Evolutionary conservation across 2,329 filamentous ascomycete genomes (phyloP).

Genomic region (Fusarium sp.): DNA sequence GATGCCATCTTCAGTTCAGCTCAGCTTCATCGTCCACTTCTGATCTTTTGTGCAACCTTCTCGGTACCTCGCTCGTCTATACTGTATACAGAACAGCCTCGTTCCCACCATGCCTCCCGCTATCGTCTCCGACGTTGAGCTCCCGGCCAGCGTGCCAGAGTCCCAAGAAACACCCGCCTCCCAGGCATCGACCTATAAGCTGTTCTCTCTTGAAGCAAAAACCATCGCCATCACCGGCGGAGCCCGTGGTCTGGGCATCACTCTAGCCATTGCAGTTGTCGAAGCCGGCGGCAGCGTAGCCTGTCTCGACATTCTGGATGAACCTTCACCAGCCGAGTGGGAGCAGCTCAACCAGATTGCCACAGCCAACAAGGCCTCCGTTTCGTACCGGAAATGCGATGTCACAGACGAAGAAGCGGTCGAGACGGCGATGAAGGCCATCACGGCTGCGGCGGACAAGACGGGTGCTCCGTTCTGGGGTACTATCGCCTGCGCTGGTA

Average conservation of each 20-base stretch:
- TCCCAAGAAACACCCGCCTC: slow-evolving; percentile 46
- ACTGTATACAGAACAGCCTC: no score
- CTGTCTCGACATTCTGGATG: slow-evolving; percentile 56
- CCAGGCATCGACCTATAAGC: slow-evolving; percentile 41
- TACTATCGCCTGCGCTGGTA: slow-evolving; percentile 58
- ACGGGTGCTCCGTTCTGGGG: slow-evolving; percentile 49
- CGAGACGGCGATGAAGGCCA: slow-evolving; percentile 48
- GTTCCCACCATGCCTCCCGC: slow-evolving; percentile 39
- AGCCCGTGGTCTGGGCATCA: slow-evolving; percentile 60
- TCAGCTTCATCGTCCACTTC: neutral
- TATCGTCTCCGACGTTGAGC: slow-evolving; percentile 45
- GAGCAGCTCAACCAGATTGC: slow-evolving; percentile 53
- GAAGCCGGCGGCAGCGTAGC: slow-evolving; percentile 60
- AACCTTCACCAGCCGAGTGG: slow-evolving; percentile 53
- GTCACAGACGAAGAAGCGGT: slow-evolving; percentile 56
- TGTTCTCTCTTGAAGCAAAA: slow-evolving; percentile 57
- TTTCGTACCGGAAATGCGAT: slow-evolving; percentile 56
- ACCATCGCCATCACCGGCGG: slow-evolving; percentile 61
- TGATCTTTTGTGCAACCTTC: neutral
- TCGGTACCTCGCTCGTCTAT: neutral
- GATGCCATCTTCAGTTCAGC: neutral
- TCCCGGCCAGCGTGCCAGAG: slow-evolving; percentile 45
- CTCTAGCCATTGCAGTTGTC: slow-evolving; percentile 57
- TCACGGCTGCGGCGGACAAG: slow-evolving; percentile 48
- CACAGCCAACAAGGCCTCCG: slow-evolving; percentile 45